Conservation (phyloP, 106 monocot genomes). For the Iris macrosiphon region DNA sequence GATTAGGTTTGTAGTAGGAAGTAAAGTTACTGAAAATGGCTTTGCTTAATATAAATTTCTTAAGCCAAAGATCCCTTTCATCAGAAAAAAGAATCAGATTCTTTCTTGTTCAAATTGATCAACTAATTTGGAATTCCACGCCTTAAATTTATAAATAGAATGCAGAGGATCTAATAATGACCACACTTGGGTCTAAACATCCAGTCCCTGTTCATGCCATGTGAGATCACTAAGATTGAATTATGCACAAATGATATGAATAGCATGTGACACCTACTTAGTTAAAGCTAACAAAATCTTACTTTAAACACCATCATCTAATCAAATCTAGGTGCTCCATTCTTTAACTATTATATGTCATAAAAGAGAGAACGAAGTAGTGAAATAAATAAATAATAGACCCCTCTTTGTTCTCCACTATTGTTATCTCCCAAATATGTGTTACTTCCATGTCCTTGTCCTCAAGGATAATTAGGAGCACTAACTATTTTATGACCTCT, state of each 20-base stretch:
- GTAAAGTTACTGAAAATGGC: too few relatives aligned
- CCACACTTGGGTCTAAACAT: too few relatives aligned
- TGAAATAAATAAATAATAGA: neutral
- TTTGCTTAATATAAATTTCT: too few relatives aligned
- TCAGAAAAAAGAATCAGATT: too few relatives aligned
- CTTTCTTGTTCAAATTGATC: conserved; percentile 9
- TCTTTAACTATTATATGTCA: too few relatives aligned
- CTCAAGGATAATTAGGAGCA: conserved; percentile 9
- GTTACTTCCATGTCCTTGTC: neutral
- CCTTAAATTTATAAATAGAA: neutral
- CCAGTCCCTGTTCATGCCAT: neutral
- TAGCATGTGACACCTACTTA: conserved; percentile 11
- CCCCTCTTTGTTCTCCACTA: conserved; percentile 8
- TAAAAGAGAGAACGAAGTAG: conserved; percentile 5
- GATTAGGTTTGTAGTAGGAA: too few relatives aligned
- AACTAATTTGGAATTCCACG: neutral
- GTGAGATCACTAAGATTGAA: neutral
- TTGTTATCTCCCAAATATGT: neutral
- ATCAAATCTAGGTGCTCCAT: too few relatives aligned
- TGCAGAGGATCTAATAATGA: too few relatives aligned
- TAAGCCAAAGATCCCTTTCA: too few relatives aligned
- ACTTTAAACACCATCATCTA: neutral
- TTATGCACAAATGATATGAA: neutral
- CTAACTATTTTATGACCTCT: conserved; percentile 9
- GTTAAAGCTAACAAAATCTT: neutral